phyloP scores from a whole-genome alignment of 108 stramenopile genomes.

The Cyclotella sp. region DNA sequence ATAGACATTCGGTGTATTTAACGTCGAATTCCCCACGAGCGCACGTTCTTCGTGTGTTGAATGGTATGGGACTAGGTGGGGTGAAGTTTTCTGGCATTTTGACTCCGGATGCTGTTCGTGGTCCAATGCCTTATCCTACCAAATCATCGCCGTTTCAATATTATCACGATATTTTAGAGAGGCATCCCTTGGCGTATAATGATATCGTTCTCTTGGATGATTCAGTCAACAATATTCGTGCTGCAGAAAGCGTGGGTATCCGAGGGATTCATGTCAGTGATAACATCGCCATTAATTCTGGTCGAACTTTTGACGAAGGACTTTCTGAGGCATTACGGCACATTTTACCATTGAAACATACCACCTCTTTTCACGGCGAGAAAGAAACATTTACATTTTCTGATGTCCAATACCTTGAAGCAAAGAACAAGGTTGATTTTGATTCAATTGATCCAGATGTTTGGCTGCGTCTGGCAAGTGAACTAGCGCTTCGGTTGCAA shows the following conservation, averaged over 20 bases:
- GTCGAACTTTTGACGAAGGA: slow-evolving; percentile 58
- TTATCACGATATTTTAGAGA: slow-evolving; percentile 49
- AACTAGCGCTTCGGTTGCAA: slow-evolving; percentile 37
- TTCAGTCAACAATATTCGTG: slow-evolving; percentile 58
- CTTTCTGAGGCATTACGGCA: slow-evolving; percentile 60
- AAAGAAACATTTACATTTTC: slow-evolving; percentile 52
- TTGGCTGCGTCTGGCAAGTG: slow-evolving; percentile 61
- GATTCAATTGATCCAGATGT: slow-evolving; percentile 64
- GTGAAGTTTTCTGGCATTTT: slow-evolving; percentile 48
- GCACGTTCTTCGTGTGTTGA: slow-evolving; percentile 67
- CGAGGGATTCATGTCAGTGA: slow-evolving; percentile 51
- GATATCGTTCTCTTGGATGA: slow-evolving; percentile 54
- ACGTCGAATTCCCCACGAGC: slow-evolving; percentile 83
- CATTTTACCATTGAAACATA: slow-evolving; percentile 36
- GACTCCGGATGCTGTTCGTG: slow-evolving; percentile 67
- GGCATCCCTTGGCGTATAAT: slow-evolving; percentile 31
- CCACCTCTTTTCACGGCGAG: slow-evolving; percentile 3
- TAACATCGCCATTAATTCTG: slow-evolving; percentile 5
- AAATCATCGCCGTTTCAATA: slow-evolving; percentile 68
- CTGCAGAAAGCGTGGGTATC: slow-evolving; percentile 47
- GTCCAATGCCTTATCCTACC: slow-evolving; percentile 59
- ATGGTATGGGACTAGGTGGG: slow-evolving; percentile 61
- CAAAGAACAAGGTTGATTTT: slow-evolving; percentile 84
- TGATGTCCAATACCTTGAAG: slow-evolving; percentile 69
- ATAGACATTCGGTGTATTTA: slow-evolving; percentile 54